phyloP scores from a whole-genome alignment of 1,139 yeast species.

The Lodderomyces margitis region DNA sequence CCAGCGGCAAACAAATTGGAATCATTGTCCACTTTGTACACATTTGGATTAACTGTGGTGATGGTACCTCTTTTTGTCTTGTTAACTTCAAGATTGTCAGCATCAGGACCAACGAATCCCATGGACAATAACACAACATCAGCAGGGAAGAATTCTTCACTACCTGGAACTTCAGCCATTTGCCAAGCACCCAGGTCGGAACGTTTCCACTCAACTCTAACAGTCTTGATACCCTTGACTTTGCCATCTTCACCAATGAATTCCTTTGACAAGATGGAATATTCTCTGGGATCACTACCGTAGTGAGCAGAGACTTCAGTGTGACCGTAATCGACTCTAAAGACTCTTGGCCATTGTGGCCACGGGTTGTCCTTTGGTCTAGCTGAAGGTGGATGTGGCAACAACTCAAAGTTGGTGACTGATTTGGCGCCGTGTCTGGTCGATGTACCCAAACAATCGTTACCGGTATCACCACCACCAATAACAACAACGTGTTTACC shows the following conservation, averaged over 20 bases:
- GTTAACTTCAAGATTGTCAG: constrained; percentile 68
- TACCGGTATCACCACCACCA: constrained; percentile 99
- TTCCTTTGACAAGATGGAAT: constrained; percentile 91
- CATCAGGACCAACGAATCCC: constrained; percentile 98
- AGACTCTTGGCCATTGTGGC: constrained; percentile 99
- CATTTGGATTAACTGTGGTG: constrained; percentile 62
- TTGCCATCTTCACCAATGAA: constrained; percentile 93
- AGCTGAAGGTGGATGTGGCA: constrained; percentile 85
- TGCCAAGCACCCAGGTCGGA: constrained; percentile 98
- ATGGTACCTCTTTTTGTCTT: constrained; percentile 89
- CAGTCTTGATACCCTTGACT: constrained; percentile 91
- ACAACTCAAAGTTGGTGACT: constrained; percentile 90
- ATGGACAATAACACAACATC: constrained; percentile 90
- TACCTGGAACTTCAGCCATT: constrained; percentile 95
- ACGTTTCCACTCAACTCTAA: constrained; percentile 97
- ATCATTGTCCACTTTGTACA: constrained; percentile 64
- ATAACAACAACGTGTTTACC: constrained; percentile 94
- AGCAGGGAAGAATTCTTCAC: constrained; percentile 92
- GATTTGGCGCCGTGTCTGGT: constrained; percentile 97
- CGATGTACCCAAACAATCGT: constrained; percentile 97
- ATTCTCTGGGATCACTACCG: constrained; percentile 97
- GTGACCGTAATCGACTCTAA: constrained; percentile 98
- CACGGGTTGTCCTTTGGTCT: constrained; percentile 97
- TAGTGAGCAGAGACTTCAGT: constrained; percentile 92
- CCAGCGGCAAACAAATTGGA: constrained; percentile 90